phyloP scores from a whole-genome alignment of 805 yeast species.

The Saccharomycopsis fibuligera region DNA sequence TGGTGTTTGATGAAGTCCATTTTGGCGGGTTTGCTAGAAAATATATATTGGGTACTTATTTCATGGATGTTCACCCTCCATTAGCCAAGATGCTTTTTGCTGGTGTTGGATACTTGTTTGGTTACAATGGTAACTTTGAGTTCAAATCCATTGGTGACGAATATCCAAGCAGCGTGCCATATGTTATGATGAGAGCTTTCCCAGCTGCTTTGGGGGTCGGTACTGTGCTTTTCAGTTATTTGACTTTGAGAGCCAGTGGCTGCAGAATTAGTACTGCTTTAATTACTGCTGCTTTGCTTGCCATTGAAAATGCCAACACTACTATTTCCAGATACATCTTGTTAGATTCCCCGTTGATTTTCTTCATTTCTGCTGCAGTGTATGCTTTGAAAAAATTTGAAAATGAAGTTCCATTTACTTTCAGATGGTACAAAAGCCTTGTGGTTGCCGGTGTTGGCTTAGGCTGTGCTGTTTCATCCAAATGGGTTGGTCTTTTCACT shows the following conservation, averaged over 20 bases:
- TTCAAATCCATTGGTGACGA: constrained; percentile 61
- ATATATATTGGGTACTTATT: constrained; percentile 59
- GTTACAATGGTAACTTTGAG: constrained; percentile 64
- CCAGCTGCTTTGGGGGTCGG: constrained; percentile 65
- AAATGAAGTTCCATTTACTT: constrained; percentile 53
- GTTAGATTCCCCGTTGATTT: constrained; percentile 68
- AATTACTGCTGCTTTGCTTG: constrained; percentile 46
- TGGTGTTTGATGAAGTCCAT: constrained; percentile 81
- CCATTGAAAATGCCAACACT: constrained; percentile 57
- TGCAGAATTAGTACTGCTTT: constrained; percentile 59
- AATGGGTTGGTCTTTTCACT: constrained; percentile 76
- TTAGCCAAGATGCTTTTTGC: constrained; percentile 72
- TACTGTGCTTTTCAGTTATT: constrained; percentile 57
- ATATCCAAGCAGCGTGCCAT: constrained; percentile 55
- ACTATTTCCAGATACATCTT: constrained; percentile 73
- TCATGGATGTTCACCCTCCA: constrained; percentile 79
- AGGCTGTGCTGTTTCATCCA: constrained; percentile 68
- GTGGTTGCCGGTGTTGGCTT: constrained; percentile 60
- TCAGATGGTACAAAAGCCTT: constrained; percentile 52
- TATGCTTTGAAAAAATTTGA: constrained; percentile 64
- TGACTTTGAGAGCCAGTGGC: constrained; percentile 67
- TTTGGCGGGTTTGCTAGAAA: constrained; percentile 94
- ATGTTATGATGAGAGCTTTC: constrained; percentile 60
- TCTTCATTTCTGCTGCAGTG: constrained; percentile 67
- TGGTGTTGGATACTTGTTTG: constrained; percentile 58